Base-by-base conservation (phyloP, 1,139 yeast species). In the Schwanniomyces etchellsii region DNA sequence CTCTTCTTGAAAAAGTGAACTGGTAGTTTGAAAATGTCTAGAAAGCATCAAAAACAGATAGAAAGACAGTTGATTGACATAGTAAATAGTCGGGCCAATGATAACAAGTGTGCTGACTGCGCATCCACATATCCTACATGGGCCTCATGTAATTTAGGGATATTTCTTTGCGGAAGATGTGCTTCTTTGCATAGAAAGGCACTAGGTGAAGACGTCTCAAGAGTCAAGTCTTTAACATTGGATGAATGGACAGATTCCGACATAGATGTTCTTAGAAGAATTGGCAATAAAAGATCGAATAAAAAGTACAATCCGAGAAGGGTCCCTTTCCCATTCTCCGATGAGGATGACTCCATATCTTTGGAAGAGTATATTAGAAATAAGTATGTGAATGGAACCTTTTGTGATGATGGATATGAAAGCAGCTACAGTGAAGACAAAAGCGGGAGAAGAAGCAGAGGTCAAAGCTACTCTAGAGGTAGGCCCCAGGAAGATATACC, bases 31-130 rank as follows among this genome's bases (percentile, higher is more conserved):
- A 24, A 24, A 16, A 57, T 58, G 57, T 53, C 60, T 24, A 58
- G 57, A 37, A 54, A 45, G 36, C 50, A 57, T 26, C 67, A 63
- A 31, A 62, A 64, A 35, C 53, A 58, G 25, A 45, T 55, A 11
- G 74, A 68, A 37, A 55, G 49, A 30, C 66, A 65, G 48, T 56
- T 70, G 45, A 60, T 69, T 21, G 73, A 66, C 20, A 43, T 67
- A 16, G 61, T 68, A 40, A 68, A 68, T 40, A 48, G 47, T 32
- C 47, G 60, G 11, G 53, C 43, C 27, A 67, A 67, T 41, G 63
- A 59, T 30, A 82, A 81, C 52, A 73, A 65, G 46, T 82, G 93
- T 54, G 91, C 85, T 27, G 93, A 82, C 47, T 82, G 91, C 57
- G 71, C 72, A 2, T 59, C 75, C 2, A 50, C 67, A 3, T 77